These are phyloP conservation scores for Pyrus communis DNA, from an alignment of 306 rosid species.

Conservation along the genomic window DNA sequence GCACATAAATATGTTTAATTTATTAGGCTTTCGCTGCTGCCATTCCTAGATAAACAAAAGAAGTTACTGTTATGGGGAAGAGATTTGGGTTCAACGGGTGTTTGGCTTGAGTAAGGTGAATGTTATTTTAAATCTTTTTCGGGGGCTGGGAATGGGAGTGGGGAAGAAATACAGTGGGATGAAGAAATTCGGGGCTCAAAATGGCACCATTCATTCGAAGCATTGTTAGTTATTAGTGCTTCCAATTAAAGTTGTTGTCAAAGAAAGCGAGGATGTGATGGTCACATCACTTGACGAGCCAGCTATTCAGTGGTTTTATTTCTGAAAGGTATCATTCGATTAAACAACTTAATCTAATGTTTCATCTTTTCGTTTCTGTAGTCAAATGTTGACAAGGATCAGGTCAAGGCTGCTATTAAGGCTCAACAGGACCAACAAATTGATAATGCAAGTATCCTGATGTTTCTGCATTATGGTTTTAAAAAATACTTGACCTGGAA, in stretches of 20 bases:
- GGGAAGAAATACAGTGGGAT: neutral
- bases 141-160: neutral
- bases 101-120: neutral
- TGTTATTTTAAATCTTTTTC: neutral
- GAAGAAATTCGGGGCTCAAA: neutral
- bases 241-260: neutral
- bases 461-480: neutral
- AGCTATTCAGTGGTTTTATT: neutral
- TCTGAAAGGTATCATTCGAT: neutral
- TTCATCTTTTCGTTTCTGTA: slow-evolving; percentile 39
- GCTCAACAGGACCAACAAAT: slow-evolving; percentile 89
- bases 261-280: neutral
- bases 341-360: neutral
- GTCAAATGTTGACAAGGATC: slow-evolving; percentile 82
- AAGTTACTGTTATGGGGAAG: neutral
- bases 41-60: neutral
- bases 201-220: neutral
- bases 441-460: slow-evolving; percentile 60
- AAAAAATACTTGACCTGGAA: neutral
- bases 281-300: neutral
- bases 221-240: neutral
- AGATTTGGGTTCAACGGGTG: neutral
- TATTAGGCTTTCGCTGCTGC: neutral
- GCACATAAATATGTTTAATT: neutral
- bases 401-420: slow-evolving; percentile 91